phyloP scores from a whole-genome alignment of 192 early-diverging fungal species.

The Coemansia sp. region DNA sequence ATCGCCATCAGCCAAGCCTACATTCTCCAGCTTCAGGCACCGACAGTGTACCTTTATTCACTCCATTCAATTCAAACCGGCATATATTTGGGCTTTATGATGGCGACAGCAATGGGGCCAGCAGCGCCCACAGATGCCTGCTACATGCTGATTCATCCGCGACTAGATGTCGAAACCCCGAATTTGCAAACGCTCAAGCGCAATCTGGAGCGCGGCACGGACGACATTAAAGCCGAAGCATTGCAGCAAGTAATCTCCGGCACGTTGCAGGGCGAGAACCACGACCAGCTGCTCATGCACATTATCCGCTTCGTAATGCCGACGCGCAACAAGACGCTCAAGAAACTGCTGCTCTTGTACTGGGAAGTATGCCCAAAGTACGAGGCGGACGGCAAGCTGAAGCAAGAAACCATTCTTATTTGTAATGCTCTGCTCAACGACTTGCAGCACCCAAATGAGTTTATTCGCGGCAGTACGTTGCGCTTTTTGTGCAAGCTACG shows the following conservation, averaged over 20 bases:
- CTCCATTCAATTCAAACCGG: background rate
- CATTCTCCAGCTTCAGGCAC: too few relatives aligned
- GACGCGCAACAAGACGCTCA: slow-evolving; percentile 91
- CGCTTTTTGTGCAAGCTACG: slow-evolving; percentile 94
- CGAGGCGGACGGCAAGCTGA: slow-evolving; percentile 86
- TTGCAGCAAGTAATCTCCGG: slow-evolving; percentile 90
- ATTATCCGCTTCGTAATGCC: slow-evolving; percentile 98
- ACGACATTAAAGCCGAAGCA: slow-evolving; percentile 89
- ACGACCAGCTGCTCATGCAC: slow-evolving; percentile 89
- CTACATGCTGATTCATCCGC: slow-evolving; percentile 54
- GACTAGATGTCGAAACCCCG: slow-evolving; percentile 41
- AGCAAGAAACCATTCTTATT: slow-evolving; percentile 94
- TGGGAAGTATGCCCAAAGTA: slow-evolving; percentile 97
- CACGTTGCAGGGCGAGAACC: slow-evolving; percentile 92
- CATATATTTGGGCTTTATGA: slow-evolving; percentile 23
- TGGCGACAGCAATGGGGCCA: slow-evolving; percentile 36
- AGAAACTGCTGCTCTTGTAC: slow-evolving; percentile 96
- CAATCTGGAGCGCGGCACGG: slow-evolving; percentile 86
- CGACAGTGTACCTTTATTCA: background rate
- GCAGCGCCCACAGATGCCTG: slow-evolving; percentile 39
- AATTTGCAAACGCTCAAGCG: slow-evolving; percentile 47
- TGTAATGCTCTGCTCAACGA: slow-evolving; percentile 96
- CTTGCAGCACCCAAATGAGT: slow-evolving; percentile 98
- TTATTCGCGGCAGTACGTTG: slow-evolving; percentile 89
- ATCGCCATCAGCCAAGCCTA: background rate